Conservation (phyloP, 148 eudicot species). For the Chenopodium suecicum region DNA sequence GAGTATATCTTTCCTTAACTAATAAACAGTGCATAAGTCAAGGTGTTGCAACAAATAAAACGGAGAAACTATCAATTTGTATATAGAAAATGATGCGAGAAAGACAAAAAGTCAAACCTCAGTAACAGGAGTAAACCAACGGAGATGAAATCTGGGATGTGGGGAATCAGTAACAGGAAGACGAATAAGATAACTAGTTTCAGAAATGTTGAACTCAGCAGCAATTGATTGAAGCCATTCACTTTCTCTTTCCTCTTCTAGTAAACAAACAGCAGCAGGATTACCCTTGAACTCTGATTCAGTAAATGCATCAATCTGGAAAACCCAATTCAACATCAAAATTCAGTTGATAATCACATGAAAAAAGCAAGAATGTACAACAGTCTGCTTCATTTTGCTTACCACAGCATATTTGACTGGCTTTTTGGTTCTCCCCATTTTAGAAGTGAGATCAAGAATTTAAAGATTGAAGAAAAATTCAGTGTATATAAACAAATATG, state of each 20-base stretch:
- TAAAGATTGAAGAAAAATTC: too few species aligned
- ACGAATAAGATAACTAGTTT: slow-evolving; percentile 59
- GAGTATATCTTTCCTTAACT: too few species aligned
- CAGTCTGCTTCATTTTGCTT: background rate
- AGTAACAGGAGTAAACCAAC: slow-evolving; percentile 76
- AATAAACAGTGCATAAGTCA: too few species aligned
- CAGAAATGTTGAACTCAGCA: slow-evolving; percentile 66
- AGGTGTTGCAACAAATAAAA: too few species aligned
- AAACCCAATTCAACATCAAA: background rate
- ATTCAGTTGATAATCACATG: background rate
- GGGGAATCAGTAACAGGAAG: slow-evolving; percentile 25
- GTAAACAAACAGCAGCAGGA: slow-evolving; percentile 75
- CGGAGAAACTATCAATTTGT: too few species aligned
- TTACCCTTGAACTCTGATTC: slow-evolving; percentile 68
- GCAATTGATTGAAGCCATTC: slow-evolving; percentile 73
- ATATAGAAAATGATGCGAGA: background rate
- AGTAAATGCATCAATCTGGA: slow-evolving; percentile 74
- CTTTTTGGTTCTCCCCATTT: slow-evolving; percentile 31
- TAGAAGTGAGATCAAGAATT: background rate
- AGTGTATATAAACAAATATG: too few species aligned
- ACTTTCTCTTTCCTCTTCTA: slow-evolving; percentile 59
- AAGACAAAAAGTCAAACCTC: slow-evolving; percentile 43
- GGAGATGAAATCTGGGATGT: slow-evolving; percentile 56
- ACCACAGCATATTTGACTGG: slow-evolving; percentile 61
- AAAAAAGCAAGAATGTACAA: background rate